Evolutionary conservation across 2,329 filamentous ascomycete species (phyloP).

Genomic region (Ceratocystis ficicola): DNA sequence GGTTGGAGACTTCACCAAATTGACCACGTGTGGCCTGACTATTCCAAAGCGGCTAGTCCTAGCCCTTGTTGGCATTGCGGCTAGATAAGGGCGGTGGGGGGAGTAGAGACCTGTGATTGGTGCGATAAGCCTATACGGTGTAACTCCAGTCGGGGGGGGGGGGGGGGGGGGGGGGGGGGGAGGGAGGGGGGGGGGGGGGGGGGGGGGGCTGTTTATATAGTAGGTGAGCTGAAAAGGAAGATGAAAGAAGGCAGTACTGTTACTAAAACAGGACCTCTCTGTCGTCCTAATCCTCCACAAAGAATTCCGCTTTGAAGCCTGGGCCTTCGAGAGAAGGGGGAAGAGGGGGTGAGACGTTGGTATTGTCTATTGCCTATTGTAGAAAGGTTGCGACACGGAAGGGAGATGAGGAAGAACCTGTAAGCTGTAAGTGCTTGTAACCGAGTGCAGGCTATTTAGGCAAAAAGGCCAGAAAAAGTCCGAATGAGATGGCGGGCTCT

Average conservation of each 20-base stretch:
- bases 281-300: too few relatives aligned
- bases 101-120: background rate
- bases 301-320: too few relatives aligned
- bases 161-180: conserved; percentile 1
- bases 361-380: background rate
- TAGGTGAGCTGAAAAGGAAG: background rate
- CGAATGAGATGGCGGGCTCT: background rate
- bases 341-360: too few relatives aligned
- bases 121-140: background rate
- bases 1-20: background rate
- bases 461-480: background rate
- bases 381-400: background rate
- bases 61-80: conserved; percentile 2
- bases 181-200: conserved; percentile 3
- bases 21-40: background rate
- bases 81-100: background rate
- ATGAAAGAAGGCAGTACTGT: background rate
- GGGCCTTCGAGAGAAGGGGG: too few relatives aligned
- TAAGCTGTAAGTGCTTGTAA: background rate
- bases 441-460: background rate
- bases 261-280: too few relatives aligned
- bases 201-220: background rate
- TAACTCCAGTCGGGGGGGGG: background rate
- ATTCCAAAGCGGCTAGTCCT: background rate
- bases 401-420: background rate